Evolutionary conservation across 1,139 yeast species (phyloP).

Genomic region (Zygoascus hellenicus): DNA sequence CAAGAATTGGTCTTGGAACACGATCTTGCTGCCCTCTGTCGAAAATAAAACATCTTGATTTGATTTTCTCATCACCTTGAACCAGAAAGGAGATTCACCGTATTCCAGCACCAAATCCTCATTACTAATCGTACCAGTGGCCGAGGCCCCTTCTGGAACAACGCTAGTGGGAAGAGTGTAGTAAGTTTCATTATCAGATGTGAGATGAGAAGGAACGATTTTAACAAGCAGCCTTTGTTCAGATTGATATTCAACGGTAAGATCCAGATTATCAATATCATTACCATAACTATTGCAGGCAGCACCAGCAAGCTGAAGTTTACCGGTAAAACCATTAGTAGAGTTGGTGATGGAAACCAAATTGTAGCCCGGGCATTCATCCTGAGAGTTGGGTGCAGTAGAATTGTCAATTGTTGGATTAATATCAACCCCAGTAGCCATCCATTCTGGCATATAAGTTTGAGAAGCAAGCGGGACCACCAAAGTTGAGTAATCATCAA

Average conservation of each 20-base stretch:
- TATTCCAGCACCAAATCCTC: constrained; percentile 28
- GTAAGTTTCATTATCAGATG: constrained; percentile 24
- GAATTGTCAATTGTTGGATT: constrained; percentile 30
- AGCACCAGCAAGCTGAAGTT: constrained; percentile 26
- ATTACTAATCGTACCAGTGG: constrained; percentile 18
- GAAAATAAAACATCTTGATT: constrained; percentile 31
- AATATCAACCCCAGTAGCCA: not conserved
- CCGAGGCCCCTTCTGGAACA: constrained; percentile 27
- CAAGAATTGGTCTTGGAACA: constrained; percentile 34
- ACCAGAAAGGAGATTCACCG: constrained; percentile 28
- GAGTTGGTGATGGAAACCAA: constrained; percentile 22
- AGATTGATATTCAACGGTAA: constrained; percentile 33
- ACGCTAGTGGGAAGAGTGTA: constrained; percentile 29
- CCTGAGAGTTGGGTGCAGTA: constrained; percentile 32
- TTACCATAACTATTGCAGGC: constrained; percentile 34
- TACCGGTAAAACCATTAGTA: constrained; percentile 27
- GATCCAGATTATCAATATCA: constrained; percentile 30
- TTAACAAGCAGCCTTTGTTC: constrained; percentile 28
- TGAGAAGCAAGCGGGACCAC: not conserved
- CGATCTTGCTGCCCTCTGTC: constrained; percentile 34
- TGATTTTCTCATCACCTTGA: constrained; percentile 29
- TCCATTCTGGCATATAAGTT: not conserved
- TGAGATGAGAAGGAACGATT: constrained; percentile 29
- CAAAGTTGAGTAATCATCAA: not conserved
- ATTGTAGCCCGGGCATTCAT: constrained; percentile 30